Conservation (phyloP, 2,329 filamentous ascomycete genomes). For the Fusarium sp. region DNA sequence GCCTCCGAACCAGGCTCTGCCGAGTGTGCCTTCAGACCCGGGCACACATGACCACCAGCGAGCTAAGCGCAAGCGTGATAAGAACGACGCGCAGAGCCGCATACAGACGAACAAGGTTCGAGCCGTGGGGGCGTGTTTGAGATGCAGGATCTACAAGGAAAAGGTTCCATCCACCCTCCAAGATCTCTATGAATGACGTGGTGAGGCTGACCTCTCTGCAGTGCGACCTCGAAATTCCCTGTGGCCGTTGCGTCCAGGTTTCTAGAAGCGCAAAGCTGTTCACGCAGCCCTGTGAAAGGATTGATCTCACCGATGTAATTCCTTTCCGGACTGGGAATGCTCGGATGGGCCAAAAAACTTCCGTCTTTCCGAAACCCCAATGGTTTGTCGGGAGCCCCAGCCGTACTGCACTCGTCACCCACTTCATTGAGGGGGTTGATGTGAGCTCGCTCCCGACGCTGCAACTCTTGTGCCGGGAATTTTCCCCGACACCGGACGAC, state of each 20-base stretch:
- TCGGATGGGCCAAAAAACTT: not conserved
- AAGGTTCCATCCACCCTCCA: not conserved
- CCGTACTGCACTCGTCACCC: not conserved
- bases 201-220: not conserved
- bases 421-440: not conserved
- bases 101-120: not conserved
- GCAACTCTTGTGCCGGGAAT: not conserved
- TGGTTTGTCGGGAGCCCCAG: not conserved
- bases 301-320: not conserved
- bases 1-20: not conserved
- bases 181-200: not conserved
- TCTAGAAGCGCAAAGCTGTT: not conserved
- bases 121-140: not conserved
- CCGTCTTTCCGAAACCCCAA: not conserved
- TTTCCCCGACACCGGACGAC: not conserved
- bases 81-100: not conserved
- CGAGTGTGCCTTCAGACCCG: not conserved
- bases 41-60: not conserved
- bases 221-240: not conserved
- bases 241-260: not conserved
- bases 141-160: not conserved
- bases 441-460: not conserved
- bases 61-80: not conserved
- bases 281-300: not conserved
- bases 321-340: not conserved